Evolutionary conservation across 176 grass and related monocot species (phyloP).

Genomic region (Carex cristatella): DNA sequence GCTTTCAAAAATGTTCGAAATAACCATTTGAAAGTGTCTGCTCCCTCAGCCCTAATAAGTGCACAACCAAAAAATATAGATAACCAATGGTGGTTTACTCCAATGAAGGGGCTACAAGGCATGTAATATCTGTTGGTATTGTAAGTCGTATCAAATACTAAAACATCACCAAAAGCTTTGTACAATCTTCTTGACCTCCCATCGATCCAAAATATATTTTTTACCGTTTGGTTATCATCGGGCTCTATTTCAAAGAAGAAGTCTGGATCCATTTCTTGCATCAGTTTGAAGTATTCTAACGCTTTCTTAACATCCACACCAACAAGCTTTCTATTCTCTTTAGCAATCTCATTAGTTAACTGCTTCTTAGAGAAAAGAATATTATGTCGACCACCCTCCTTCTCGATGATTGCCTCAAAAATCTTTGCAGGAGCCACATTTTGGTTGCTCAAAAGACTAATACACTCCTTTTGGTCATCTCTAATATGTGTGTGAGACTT

Average conservation of each 20-base stretch:
- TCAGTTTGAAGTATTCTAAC: not conserved
- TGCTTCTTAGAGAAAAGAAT: not conserved
- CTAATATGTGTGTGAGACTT: too few relatives aligned
- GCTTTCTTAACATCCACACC: not conserved
- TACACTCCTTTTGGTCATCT: too few relatives aligned
- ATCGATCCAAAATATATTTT: not conserved
- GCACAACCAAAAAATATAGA: not conserved
- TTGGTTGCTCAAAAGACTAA: too few relatives aligned
- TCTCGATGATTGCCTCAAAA: not conserved
- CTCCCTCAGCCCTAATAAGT: not conserved
- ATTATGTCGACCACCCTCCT: not conserved
- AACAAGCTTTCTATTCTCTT: not conserved
- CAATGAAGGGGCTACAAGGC: not conserved
- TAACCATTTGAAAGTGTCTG: not conserved
- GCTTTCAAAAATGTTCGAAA: not conserved
- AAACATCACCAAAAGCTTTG: not conserved
- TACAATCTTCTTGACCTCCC: not conserved
- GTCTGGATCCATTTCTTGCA: not conserved
- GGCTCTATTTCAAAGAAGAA: not conserved
- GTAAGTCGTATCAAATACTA: conserved; percentile 19
- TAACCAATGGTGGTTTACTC: not conserved
- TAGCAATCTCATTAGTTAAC: not conserved
- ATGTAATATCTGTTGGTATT: not conserved
- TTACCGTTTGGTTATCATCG: accelerated
- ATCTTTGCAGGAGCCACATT: too few relatives aligned